These are phyloP conservation scores for Paramecium sexaurelia DNA, from an alignment of 73 alveolate species.

Conservation along the genomic window DNA sequence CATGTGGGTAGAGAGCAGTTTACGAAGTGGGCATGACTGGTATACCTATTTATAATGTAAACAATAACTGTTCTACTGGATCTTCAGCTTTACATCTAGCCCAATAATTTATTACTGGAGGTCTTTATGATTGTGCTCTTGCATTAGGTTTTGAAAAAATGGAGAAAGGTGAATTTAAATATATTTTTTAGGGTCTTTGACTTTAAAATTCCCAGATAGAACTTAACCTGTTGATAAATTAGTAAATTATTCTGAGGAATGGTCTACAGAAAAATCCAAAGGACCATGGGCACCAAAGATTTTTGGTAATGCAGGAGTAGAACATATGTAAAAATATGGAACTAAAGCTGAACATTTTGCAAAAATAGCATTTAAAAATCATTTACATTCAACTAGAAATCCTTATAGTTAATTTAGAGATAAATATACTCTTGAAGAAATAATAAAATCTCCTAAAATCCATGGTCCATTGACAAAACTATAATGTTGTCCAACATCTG, in stretches of 20 bases:
- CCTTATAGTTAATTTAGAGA: slow-evolving; percentile 87
- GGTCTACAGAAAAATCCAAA: slow-evolving; percentile 68
- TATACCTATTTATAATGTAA: slow-evolving; percentile 84
- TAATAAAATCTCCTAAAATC: slow-evolving; percentile 72
- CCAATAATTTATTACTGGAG: slow-evolving; percentile 69
- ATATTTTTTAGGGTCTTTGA: not conserved
- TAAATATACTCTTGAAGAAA: slow-evolving; percentile 82
- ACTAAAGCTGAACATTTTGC: slow-evolving; percentile 84
- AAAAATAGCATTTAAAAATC: slow-evolving; percentile 86
- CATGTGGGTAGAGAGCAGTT: slow-evolving; percentile 86
- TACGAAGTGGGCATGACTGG: slow-evolving; percentile 90
- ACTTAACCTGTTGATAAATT: slow-evolving; percentile 76
- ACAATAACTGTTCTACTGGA: slow-evolving; percentile 90
- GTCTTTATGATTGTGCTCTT: slow-evolving; percentile 78
- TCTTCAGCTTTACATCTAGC: slow-evolving; percentile 83
- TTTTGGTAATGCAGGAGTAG: slow-evolving; percentile 90
- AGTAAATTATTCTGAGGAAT: slow-evolving; percentile 65
- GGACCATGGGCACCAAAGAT: slow-evolving; percentile 88
- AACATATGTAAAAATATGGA: slow-evolving; percentile 88
- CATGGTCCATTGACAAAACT: slow-evolving; percentile 83
- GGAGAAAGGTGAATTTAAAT: slow-evolving; percentile 71
- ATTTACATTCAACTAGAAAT: slow-evolving; percentile 81
- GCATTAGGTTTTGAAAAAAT: slow-evolving; percentile 91
- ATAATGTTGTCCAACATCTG: slow-evolving; percentile 90
- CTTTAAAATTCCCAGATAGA: slow-evolving; percentile 28